Evolutionary conservation across 331 rosid species (phyloP).

Genomic region (Prunus yedoensis): DNA sequence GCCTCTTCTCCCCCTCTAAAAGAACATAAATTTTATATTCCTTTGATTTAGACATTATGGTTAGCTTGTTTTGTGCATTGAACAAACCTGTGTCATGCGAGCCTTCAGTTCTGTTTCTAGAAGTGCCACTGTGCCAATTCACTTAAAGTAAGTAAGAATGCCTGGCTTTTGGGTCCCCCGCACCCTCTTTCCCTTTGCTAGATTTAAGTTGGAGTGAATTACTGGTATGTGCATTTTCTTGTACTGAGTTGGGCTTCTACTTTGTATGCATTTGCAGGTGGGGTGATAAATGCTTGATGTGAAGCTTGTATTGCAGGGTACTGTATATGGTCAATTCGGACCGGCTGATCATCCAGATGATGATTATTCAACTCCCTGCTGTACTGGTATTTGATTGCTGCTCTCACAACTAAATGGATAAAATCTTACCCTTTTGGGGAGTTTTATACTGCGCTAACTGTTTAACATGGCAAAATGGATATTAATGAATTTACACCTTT

Average conservation of each 20-base stretch:
- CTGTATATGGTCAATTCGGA: slow-evolving; percentile 20
- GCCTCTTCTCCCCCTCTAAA: background rate
- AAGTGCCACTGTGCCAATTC: background rate
- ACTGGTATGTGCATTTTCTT: background rate
- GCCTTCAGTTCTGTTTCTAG: background rate
- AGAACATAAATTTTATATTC: too few relatives aligned
- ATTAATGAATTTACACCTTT: background rate
- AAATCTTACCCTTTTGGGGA: slow-evolving; percentile 17
- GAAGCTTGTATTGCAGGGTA: background rate
- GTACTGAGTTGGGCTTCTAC: background rate
- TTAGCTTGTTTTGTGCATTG: background rate
- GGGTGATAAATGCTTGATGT: slow-evolving; percentile 4
- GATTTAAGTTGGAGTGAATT: background rate
- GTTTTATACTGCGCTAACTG: slow-evolving; percentile 7
- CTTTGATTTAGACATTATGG: background rate
- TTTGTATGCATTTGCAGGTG: slow-evolving; percentile 24
- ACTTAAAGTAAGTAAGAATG: too few relatives aligned
- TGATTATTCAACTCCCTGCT: slow-evolving; percentile 17
- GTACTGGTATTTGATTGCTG: slow-evolving; percentile 2
- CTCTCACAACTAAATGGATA: slow-evolving; percentile 12
- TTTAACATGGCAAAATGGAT: background rate
- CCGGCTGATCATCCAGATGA: slow-evolving; percentile 4
- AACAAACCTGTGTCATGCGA: background rate
- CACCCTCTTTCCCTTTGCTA: too few relatives aligned
- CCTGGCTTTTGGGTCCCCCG: too few relatives aligned